Conservation (phyloP, 495 filamentous ascomycete genomes). For the Podospora anserina region DNA sequence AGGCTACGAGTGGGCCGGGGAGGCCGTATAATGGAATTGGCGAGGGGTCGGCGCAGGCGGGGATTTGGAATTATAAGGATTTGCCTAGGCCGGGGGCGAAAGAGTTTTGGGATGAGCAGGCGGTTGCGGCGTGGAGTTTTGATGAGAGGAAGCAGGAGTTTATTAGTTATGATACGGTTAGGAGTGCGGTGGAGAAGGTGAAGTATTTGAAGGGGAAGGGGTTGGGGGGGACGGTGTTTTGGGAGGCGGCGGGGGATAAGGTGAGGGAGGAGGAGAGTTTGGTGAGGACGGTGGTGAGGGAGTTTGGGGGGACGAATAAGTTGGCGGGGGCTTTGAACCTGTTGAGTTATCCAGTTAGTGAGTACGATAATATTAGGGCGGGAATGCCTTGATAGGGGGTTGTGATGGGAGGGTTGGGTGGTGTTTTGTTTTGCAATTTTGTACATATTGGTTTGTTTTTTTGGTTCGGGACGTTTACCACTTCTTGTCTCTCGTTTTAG, state of each 20-base stretch:
- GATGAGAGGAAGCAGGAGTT: slow-evolving; percentile 56
- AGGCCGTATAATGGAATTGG: slow-evolving; percentile 65
- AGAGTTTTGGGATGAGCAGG: slow-evolving; percentile 48
- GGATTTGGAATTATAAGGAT: slow-evolving; percentile 76
- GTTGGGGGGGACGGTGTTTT: slow-evolving; percentile 85
- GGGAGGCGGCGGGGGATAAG: slow-evolving; percentile 80
- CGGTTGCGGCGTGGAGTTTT: slow-evolving; percentile 68
- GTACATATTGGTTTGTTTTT: not conserved
- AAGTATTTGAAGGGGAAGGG: slow-evolving; percentile 59
- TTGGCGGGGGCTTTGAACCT: slow-evolving; percentile 62
- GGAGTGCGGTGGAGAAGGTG: slow-evolving; percentile 59
- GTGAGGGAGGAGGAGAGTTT: slow-evolving; percentile 55
- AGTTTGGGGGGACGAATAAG: slow-evolving; percentile 44
- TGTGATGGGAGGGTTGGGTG: not conserved
- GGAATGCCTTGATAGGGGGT: slow-evolving; percentile 38
- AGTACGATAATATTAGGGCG: slow-evolving; percentile 64
- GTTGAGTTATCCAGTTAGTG: slow-evolving; percentile 62
- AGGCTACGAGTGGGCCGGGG: slow-evolving; percentile 67
- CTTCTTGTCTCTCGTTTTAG: not conserved
- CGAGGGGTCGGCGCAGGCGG: slow-evolving; percentile 63
- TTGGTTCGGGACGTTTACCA: not conserved
- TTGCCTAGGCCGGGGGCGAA: slow-evolving; percentile 48
- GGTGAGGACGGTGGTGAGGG: slow-evolving; percentile 58
- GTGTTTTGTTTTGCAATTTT: not conserved
- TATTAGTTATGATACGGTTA: slow-evolving; percentile 72